A percentile compares a stretch with the other conserved stretches of the same genome.
These are phyloP conservation scores for Dictyostelium brefeldianum DNA, from an alignment of 78 protist species.

Conservation along the genomic window DNA sequence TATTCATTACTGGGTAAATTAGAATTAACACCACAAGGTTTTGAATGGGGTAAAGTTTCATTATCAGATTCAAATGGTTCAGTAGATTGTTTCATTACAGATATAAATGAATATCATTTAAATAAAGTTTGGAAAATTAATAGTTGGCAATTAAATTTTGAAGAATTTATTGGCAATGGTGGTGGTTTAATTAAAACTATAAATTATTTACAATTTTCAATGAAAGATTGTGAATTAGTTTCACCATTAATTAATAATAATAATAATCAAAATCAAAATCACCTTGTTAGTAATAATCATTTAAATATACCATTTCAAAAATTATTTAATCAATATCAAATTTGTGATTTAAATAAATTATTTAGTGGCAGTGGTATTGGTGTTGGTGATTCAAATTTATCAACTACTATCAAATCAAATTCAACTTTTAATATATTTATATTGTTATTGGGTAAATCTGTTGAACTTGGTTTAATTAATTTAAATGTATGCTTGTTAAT, in stretches of 20 bases:
- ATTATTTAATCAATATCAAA: slow-evolving; percentile 4
- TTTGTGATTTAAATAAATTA: background rate
- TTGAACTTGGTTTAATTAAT: background rate
- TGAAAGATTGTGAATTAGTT: slow-evolving; percentile 40
- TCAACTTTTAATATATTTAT: slow-evolving; percentile 7
- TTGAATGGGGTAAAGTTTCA: slow-evolving; percentile 58
- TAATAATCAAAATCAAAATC: background rate
- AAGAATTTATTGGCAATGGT: background rate
- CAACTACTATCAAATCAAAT: background rate
- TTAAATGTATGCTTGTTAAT: slow-evolving; percentile 1
- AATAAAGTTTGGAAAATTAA: slow-evolving; percentile 68
- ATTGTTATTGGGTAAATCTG: background rate
- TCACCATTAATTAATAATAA: background rate
- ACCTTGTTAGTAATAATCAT: background rate
- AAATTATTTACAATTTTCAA: slow-evolving; percentile 43
- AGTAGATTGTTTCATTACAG: slow-evolving; percentile 6
- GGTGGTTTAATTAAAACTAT: background rate
- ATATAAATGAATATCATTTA: slow-evolving; percentile 44
- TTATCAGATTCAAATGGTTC: background rate
- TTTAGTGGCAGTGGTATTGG: background rate
- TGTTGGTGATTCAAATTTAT: background rate
- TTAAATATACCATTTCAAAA: slow-evolving; percentile 20
- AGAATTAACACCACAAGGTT: slow-evolving; percentile 16
- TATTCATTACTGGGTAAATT: slow-evolving; percentile 39
- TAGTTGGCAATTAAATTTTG: background rate